A percentile compares a stretch with the other conserved stretches of the same genome.
phyloP scores from a whole-genome alignment of 1,284 basidiomycete species.

The Rhodotorula sp. region DNA sequence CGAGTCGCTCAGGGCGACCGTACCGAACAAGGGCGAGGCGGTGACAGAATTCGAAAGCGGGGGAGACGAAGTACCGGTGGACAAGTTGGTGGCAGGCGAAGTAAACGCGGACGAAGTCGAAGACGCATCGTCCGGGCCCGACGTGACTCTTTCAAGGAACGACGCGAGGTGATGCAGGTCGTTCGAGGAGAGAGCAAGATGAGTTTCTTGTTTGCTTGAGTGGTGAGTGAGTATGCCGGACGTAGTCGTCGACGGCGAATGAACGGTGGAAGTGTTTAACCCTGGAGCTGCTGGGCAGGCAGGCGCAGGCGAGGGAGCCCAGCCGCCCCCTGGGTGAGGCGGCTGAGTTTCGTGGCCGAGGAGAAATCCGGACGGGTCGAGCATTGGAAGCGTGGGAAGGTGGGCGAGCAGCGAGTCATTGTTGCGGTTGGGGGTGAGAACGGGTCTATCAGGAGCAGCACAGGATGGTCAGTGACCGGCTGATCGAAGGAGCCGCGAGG shows the following conservation, averaged over 20 bases:
- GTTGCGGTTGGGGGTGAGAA: conserved; percentile 6
- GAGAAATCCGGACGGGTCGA: conserved; percentile 19
- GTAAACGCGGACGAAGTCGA: conserved; percentile 4
- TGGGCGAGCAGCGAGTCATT: conserved; percentile 4
- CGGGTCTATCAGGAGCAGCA: not conserved
- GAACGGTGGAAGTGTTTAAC: not conserved
- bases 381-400: not conserved
- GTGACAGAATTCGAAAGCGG: conserved; percentile 7
- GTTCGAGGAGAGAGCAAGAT: not conserved
- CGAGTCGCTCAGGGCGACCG: not conserved
- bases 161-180: conserved; percentile 11
- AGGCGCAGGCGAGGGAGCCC: not conserved
- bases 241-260: not conserved
- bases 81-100: not conserved
- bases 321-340: conserved; percentile 5
- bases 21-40: not conserved
- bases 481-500: not conserved
- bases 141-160: conserved; percentile 16
- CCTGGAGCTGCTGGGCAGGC: not conserved
- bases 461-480: not conserved
- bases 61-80: conserved; percentile 8
- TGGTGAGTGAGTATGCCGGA: not conserved
- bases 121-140: conserved; percentile 2
- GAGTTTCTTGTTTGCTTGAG: not conserved
- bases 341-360: conserved; percentile 6